Base-by-base conservation (phyloP, 768 basidiomycete genomes). In the Lactarius vividus region DNA sequence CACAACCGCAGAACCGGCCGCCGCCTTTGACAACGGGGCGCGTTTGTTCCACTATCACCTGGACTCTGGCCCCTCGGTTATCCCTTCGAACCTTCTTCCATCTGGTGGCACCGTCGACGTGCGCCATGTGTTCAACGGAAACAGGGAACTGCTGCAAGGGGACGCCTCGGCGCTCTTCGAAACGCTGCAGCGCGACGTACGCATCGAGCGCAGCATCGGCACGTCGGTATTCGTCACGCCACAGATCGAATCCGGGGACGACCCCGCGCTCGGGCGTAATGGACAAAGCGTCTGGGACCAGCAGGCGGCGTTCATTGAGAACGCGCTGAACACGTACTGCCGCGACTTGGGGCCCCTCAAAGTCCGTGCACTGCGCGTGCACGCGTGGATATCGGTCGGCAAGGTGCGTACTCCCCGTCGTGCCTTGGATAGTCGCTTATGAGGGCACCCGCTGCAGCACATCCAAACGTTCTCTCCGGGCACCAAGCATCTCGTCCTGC, bases 101-200 rank as follows among this genome's bases (percentile, higher is more conserved):
- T n/a, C 46, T 20, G 10, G 5, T 20, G 6, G 49, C 9, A 29
- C 13, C 35, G 35, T 37, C 44, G 28, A 57, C 55, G 62, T 68
- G 52, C 61, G 55, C 33, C 69, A 70, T 39, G 33, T 70, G 52
- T 70, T 70, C 61, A 70, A 69, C 15, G 42, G 68, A 2, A 69
- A 70, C 35, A 56, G 31, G 31, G 33, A 26, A 20, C 10, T 13
- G 49, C 42, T 62, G 23, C 69, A 70, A 53, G 44, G n/a, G 15
- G 33, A 44, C 26, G 62, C 69, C 26, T 58, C 60, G 33, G 58
- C 26, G 53, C 64, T 69, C 29, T 70, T 70, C 33, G 57, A 63
- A 42, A 37, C 57, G 13, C 62, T 70, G 11, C 69, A 70, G 64
- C 63, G 63, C 28, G 54, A 70, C 23, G 58, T 70, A 9, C 60